phyloP scores from a whole-genome alignment of 2,329 filamentous ascomycete genomes.

The Xylariaceae sp. region DNA sequence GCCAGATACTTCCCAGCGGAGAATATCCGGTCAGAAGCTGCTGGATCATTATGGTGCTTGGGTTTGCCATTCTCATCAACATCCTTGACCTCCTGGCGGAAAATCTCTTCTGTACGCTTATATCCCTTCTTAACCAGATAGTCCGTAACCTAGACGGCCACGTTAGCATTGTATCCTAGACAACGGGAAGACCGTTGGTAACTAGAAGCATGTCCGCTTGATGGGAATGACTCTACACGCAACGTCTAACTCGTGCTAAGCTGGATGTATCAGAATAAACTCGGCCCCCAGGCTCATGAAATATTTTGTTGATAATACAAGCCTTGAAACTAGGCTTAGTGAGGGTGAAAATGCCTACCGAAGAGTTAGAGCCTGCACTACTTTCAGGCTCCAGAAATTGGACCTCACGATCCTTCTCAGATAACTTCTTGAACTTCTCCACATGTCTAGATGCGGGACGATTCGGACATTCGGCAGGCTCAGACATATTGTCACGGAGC shows the following conservation, averaged over 20 bases:
- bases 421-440: not conserved
- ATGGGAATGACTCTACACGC: not conserved
- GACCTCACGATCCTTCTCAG: not conserved
- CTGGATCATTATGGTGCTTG: slow-evolving; percentile 66
- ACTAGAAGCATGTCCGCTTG: not conserved
- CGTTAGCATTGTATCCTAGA: slow-evolving; percentile 16
- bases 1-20: slow-evolving; percentile 69
- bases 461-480: not conserved
- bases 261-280: not conserved
- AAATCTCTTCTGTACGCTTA: slow-evolving; percentile 86
- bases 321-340: no score
- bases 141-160: slow-evolving; percentile 69
- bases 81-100: slow-evolving; percentile 86
- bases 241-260: not conserved
- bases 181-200: not conserved
- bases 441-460: not conserved
- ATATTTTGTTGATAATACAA: no score
- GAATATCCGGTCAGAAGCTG: slow-evolving; percentile 54
- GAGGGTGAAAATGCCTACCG: not conserved
- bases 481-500: not conserved
- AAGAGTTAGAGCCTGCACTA: not conserved
- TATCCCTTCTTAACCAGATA: slow-evolving; percentile 97
- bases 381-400: not conserved
- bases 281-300: no score
- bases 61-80: slow-evolving; percentile 81